Conservation (phyloP, 1,139 yeast genomes). For the Magnusiomyces magnusii region DNA sequence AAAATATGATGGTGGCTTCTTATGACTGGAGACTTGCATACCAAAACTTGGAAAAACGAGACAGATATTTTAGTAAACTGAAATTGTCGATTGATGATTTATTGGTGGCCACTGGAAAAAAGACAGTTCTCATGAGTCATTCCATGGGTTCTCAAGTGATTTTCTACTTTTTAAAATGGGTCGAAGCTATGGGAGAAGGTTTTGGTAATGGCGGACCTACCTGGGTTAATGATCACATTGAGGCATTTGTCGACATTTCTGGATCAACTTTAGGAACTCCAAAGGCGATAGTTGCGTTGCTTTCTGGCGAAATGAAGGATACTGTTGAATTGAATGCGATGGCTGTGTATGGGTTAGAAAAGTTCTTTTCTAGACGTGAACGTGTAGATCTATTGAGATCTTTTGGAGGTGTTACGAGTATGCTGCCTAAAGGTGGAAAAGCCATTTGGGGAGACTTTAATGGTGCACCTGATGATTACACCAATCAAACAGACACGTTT, state of each 20-base stretch:
- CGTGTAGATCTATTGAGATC: slow-evolving; percentile 76
- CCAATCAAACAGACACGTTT: slow-evolving; percentile 41
- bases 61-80: slow-evolving; percentile 71
- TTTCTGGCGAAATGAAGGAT: slow-evolving; percentile 97
- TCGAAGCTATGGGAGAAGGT: slow-evolving; percentile 68
- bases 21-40: slow-evolving; percentile 96
- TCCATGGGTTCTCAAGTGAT: slow-evolving; percentile 95
- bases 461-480: slow-evolving; percentile 44
- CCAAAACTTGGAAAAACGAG: slow-evolving; percentile 78
- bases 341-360: slow-evolving; percentile 91
- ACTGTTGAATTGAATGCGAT: slow-evolving; percentile 88
- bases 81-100: slow-evolving; percentile 62
- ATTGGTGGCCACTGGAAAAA: slow-evolving; percentile 49
- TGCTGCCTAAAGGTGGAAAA: slow-evolving; percentile 95
- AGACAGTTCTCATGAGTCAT: slow-evolving; percentile 73
- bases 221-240: slow-evolving; percentile 85
- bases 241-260: slow-evolving; percentile 74
- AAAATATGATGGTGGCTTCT: slow-evolving; percentile 82
- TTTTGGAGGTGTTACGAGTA: slow-evolving; percentile 91
- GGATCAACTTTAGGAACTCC: slow-evolving; percentile 93
- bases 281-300: slow-evolving; percentile 79
- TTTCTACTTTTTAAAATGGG: slow-evolving; percentile 91
- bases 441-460: slow-evolving; percentile 69
- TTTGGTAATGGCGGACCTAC: slow-evolving; percentile 81
- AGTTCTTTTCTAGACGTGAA: slow-evolving; percentile 84